Percentiles rank a stretch among this genome's conserved stretches.
Conservation (phyloP, 805 yeast species). For the Candida methanosorbosa region DNA sequence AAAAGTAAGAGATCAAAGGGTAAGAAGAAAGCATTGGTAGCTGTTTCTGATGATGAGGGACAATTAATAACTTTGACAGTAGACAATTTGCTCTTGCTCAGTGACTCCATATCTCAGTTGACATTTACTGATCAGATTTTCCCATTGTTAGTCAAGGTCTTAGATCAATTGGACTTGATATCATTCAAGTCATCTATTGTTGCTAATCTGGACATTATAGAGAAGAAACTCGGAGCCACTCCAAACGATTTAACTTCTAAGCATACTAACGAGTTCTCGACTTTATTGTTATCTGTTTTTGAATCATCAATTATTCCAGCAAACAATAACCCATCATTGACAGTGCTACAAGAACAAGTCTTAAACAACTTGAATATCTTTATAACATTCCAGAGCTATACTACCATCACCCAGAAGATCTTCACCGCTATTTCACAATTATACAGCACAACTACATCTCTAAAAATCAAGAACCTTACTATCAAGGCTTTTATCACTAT, state of each 20-base stretch:
- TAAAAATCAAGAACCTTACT: conserved; percentile 67
- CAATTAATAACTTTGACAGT: conserved; percentile 37
- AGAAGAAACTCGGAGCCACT: conserved; percentile 19
- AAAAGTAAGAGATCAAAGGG: conserved; percentile 6
- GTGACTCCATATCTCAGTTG: conserved; percentile 60
- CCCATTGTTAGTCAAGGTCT: conserved; percentile 1
- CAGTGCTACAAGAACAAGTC: conserved; percentile 25
- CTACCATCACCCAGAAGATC: conserved; percentile 65
- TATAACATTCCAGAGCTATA: conserved; percentile 27
- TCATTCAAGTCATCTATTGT: conserved; percentile 22
- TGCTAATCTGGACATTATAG: conserved; percentile 18
- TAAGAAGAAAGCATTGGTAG: conserved; percentile 25
- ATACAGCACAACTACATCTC: conserved; percentile 77
- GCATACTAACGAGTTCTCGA: conserved; percentile 17
- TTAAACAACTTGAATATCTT: conserved; percentile 18
- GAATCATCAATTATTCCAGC: conserved; percentile 18
- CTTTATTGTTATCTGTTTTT: conserved; percentile 22
- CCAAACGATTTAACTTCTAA: conserved; percentile 13
- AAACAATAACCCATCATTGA: conserved; percentile 7
- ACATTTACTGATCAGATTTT: conserved; percentile 68
- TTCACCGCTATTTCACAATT: conserved; percentile 64
- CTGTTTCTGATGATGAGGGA: conserved; percentile 9
- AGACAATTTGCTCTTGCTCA: conserved; percentile 52
- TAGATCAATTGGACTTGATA: conserved; percentile 14
- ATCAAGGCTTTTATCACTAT: conserved; percentile 51